Evolutionary conservation across 257 asterid genomes (phyloP).

Genomic region (Nicotiana noctiflora): DNA sequence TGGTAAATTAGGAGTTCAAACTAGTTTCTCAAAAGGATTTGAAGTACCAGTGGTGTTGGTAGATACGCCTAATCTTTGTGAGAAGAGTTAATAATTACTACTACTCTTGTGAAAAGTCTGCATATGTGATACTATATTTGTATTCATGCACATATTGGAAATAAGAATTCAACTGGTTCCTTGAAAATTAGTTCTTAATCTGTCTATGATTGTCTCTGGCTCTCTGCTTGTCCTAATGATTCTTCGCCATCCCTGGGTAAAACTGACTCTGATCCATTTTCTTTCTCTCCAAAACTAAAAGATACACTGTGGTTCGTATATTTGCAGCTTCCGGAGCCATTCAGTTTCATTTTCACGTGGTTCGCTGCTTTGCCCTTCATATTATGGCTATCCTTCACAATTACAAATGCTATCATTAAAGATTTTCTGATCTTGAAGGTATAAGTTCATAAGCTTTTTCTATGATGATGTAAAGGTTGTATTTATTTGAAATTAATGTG

Average conservation of each 20-base stretch:
- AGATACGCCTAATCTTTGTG: background rate
- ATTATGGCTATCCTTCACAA: constrained; percentile 63
- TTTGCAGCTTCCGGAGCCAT: constrained; percentile 97
- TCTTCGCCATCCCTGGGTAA: background rate
- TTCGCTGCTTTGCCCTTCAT: constrained; percentile 87
- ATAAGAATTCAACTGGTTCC: background rate
- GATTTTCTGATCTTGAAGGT: constrained; percentile 85
- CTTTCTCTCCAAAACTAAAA: background rate
- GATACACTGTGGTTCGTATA: background rate
- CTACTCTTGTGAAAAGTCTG: background rate
- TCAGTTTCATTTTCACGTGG: constrained; percentile 96
- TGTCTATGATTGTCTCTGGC: background rate
- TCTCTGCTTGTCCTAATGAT: background rate
- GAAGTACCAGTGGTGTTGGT: background rate
- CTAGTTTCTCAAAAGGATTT: background rate
- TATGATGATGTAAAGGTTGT: background rate
- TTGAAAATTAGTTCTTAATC: background rate
- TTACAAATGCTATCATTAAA: constrained; percentile 57
- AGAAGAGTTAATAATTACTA: background rate
- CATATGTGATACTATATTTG: background rate
- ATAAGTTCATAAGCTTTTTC: constrained; percentile 2
- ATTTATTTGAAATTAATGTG: background rate
- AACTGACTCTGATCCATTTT: background rate
- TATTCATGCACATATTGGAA: background rate
- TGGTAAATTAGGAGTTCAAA: background rate